These are phyloP conservation scores for Aspergillus fijiensis DNA, from an alignment of 2,329 filamentous ascomycete genomes.

Conservation along the genomic window DNA sequence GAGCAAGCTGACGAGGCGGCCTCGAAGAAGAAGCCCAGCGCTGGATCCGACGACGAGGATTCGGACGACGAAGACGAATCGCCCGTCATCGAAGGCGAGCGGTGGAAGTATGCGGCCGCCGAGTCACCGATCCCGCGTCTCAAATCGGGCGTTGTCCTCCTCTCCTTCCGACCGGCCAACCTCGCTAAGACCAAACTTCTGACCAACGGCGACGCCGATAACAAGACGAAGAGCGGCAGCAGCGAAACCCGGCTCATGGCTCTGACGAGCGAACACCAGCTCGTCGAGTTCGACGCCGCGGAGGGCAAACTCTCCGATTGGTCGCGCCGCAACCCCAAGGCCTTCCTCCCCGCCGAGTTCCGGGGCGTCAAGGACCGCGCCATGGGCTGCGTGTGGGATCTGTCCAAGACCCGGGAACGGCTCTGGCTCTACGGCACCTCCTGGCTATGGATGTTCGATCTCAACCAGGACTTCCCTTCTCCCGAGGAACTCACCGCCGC, in stretches of 20 bases:
- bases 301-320: conserved; percentile 76
- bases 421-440: conserved; percentile 84
- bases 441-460: conserved; percentile 91
- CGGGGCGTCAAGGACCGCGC: conserved; percentile 72
- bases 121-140: conserved; percentile 69
- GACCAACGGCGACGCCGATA: conserved; percentile 43
- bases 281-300: conserved; percentile 78
- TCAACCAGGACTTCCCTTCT: conserved; percentile 65
- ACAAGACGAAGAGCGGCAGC: conserved; percentile 39
- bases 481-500: conserved; percentile 30
- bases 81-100: conserved; percentile 57
- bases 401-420: conserved; percentile 56
- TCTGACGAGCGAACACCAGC: conserved; percentile 63
- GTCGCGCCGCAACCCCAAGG: conserved; percentile 79
- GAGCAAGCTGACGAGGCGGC: conserved; percentile 51
- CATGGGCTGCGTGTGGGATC: conserved; percentile 83
- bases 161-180: conserved; percentile 63
- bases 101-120: conserved; percentile 74
- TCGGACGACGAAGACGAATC: conserved; percentile 53
- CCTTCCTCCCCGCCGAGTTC: conserved; percentile 71
- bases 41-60: conserved; percentile 49
- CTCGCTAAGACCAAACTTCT: conserved; percentile 23
- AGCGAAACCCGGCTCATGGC: conserved; percentile 56
- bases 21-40: conserved; percentile 42
- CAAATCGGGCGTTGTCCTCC: conserved; percentile 61